These are phyloP conservation scores for Auricularia cornea DNA, from an alignment of 768 basidiomycete genomes.

Conservation along the genomic window DNA sequence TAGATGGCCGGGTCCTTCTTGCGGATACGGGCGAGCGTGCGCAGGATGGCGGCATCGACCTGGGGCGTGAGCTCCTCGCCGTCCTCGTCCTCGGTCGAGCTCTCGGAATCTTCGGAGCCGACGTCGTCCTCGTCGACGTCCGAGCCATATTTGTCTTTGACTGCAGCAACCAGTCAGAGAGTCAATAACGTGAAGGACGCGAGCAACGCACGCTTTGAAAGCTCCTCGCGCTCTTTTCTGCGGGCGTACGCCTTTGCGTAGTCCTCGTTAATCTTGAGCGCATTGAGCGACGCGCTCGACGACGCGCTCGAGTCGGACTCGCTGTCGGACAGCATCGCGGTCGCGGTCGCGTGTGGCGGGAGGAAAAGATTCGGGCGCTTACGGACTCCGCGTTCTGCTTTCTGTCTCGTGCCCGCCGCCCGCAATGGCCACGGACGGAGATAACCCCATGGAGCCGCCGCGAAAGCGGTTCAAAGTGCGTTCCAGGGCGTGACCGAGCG, in stretches of 20 bases:
- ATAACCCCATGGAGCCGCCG: background rate
- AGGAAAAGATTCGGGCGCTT: too few species aligned
- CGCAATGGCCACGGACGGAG: background rate
- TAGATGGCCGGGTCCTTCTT: conserved; percentile 83
- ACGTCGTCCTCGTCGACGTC: conserved; percentile 45
- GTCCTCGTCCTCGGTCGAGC: conserved; percentile 84
- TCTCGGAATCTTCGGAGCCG: conserved; percentile 34
- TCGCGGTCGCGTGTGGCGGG: too few species aligned
- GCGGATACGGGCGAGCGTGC: conserved; percentile 80
- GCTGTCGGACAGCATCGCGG: background rate
- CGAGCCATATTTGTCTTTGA: conserved; percentile 83
- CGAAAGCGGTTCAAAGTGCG: conserved; percentile 5
- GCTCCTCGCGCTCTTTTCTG: conserved; percentile 79
- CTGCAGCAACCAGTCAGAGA: conserved; percentile 28
- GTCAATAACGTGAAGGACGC: background rate
- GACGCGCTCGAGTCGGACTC: background rate
- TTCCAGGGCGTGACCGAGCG: background rate
- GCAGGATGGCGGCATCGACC: conserved; percentile 87
- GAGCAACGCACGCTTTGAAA: conserved; percentile 54
- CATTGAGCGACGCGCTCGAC: background rate
- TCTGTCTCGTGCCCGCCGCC: background rate
- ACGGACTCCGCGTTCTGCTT: background rate
- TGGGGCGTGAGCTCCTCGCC: conserved; percentile 91
- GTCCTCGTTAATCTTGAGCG: conserved; percentile 60
- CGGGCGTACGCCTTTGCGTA: conserved; percentile 78